These are phyloP conservation scores for Starmerella bombi DNA, from an alignment of 805 yeast species.

Conservation along the genomic window DNA sequence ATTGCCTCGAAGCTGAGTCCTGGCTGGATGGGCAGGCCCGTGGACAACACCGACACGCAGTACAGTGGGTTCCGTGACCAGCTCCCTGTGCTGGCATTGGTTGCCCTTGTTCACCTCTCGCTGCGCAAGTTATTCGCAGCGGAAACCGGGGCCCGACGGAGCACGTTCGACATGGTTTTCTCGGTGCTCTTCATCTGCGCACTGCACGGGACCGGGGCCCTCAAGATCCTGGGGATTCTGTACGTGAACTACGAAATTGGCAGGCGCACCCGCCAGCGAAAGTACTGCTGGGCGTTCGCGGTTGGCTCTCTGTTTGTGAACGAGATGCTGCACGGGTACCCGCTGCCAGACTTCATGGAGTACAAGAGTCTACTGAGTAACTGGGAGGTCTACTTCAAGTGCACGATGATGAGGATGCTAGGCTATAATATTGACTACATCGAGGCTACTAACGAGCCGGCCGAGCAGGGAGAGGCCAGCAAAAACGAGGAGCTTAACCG, in stretches of 20 bases:
- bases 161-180: constrained; percentile 57
- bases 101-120: constrained; percentile 42
- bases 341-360: constrained; percentile 44
- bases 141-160: constrained; percentile 24
- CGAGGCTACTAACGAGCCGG: constrained; percentile 24
- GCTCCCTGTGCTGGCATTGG: constrained; percentile 44
- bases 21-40: constrained; percentile 79
- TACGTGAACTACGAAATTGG: constrained; percentile 39
- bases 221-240: constrained; percentile 50
- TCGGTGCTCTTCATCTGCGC: constrained; percentile 56
- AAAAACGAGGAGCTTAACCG: constrained; percentile 21
- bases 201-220: constrained; percentile 66
- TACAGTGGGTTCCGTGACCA: constrained; percentile 79
- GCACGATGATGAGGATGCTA: constrained; percentile 69
- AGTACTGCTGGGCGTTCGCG: constrained; percentile 63
- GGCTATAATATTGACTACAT: constrained; percentile 69
- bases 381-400: constrained; percentile 95
- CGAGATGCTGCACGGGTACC: constrained; percentile 45
- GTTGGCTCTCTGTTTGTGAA: constrained; percentile 66
- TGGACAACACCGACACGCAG: constrained; percentile 82
- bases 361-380: constrained; percentile 67
- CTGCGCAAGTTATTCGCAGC: constrained; percentile 33
- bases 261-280: constrained; percentile 5
- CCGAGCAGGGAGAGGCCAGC: constrained; percentile 35
- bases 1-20: constrained; percentile 49